Base-by-base conservation (phyloP, 2,329 filamentous ascomycete genomes). In the Phoma sp. region DNA sequence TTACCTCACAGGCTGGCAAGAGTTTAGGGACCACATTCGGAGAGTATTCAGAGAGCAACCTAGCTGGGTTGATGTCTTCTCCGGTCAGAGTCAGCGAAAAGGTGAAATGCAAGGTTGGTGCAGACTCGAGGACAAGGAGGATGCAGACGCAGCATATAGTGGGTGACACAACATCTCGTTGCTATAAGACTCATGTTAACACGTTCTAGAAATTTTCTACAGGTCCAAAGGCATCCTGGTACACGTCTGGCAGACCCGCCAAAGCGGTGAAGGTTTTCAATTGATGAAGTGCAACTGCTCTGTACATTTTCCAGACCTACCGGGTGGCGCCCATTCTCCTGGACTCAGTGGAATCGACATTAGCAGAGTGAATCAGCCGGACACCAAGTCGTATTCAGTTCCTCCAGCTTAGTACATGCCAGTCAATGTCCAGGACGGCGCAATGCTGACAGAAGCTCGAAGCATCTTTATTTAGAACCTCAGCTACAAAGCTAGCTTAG, bases 21-120 rank as follows among this genome's bases (percentile, higher is more conserved):
- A 68, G n/a, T 70, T 75, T 60, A 76, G 75, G 55, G 73, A 76
- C 33, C 58, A 70, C 24, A 64, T 74, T 24, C 66, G 73, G 7
- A 68, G 62, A 45, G 59, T 64, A 7, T 65, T 74, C 22, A 67
- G 67, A 42, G 64, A 70, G 42, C 72, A 75, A 27, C 73, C 73
- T 18, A 71, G 72, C 2, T 75, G 72, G 73, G 67, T 67, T 10
- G 66, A 75, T n/a, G 68, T 75, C 4, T 61, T 58, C 14, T 46
- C 64, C 29, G 67, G 66, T 8, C 61, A 62, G 44, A 65, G 59
- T 45, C 55, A 64, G 40, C 59, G 62, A 41, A 60, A 59, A 52
- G 68, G 70, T 4, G 64, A 71, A 18, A 70, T 64, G 59, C 65
- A 74, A 52, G 72, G 68, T 25, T 75, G 71, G 67, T 73, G 70